phyloP scores from a whole-genome alignment of 73 alveolate species.

The Paramecium octaurelia region DNA sequence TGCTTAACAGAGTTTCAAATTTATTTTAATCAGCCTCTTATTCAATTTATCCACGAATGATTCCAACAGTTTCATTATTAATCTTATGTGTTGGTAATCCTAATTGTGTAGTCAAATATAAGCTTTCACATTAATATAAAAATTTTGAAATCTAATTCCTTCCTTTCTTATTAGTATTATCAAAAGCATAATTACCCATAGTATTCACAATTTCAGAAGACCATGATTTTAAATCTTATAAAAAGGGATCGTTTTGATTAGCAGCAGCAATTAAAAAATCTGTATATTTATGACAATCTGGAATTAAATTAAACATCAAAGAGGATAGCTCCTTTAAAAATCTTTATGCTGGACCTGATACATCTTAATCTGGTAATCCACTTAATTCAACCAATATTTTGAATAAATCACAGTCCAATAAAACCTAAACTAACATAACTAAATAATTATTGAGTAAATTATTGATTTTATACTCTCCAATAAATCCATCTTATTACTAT shows the following conservation, averaged over 20 bases:
- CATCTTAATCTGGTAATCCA: conserved; percentile 54
- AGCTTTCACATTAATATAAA: conserved; percentile 51
- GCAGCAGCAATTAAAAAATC: conserved; percentile 63
- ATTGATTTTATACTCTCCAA: conserved; percentile 39
- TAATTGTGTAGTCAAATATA: conserved; percentile 45
- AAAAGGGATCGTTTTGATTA: conserved; percentile 33
- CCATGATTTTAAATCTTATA: conserved; percentile 53
- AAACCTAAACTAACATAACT: conserved; percentile 43
- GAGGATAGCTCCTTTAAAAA: conserved; percentile 45
- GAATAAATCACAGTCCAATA: conserved; percentile 59
- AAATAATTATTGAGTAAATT: conserved; percentile 46
- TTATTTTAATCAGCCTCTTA: conserved; percentile 50
- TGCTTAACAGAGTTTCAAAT: conserved; percentile 5
- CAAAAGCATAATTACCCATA: conserved; percentile 63
- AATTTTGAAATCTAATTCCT: conserved; percentile 45
- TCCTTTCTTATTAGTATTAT: conserved; percentile 16
- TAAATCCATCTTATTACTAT: conserved; percentile 27
- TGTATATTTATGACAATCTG: conserved; percentile 57
- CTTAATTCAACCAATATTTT: conserved; percentile 54
- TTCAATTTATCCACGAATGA: conserved; percentile 54
- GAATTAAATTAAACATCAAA: conserved; percentile 58
- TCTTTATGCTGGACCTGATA: conserved; percentile 47
- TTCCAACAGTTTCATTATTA: conserved; percentile 59
- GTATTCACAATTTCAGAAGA: conserved; percentile 54
- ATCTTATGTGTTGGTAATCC: conserved; percentile 58